phyloP scores from a whole-genome alignment of 345 rosid genomes.

The Bruguiera sexangula region DNA sequence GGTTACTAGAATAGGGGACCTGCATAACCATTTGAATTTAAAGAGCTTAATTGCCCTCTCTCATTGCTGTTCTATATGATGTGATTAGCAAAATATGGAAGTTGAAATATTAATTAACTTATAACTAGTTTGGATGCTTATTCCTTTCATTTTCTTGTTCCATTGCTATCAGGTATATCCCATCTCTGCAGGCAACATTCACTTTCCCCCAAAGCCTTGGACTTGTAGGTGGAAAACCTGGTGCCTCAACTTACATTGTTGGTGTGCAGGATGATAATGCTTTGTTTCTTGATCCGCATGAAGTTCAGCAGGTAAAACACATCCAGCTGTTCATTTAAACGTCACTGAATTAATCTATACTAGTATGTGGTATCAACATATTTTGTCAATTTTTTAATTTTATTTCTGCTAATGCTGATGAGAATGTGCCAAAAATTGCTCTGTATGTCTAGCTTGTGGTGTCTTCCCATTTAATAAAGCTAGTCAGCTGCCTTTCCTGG shows the following conservation, averaged over 20 bases:
- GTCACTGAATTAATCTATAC: no score
- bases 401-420: no score
- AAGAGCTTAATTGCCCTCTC: background rate
- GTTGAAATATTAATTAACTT: background rate
- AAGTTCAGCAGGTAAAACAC: slow-evolving; percentile 61
- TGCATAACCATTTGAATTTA: background rate
- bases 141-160: background rate
- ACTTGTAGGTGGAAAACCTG: slow-evolving; percentile 89
- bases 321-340: background rate
- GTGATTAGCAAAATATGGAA: no score
- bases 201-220: slow-evolving; percentile 92
- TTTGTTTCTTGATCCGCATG: slow-evolving; percentile 92
- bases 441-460: no score
- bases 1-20: no score
- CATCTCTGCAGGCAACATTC: slow-evolving; percentile 70
- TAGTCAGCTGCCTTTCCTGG: no score
- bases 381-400: no score
- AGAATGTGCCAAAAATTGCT: no score
- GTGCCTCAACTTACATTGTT: slow-evolving; percentile 82
- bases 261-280: slow-evolving; percentile 84
- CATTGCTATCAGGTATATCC: slow-evolving; percentile 58
- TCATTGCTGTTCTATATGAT: background rate
- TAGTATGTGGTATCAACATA: no score
- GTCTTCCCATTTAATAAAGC: no score
- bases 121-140: background rate